Conservation (phyloP, 257 asterid genomes). For the Plantago ovata region DNA sequence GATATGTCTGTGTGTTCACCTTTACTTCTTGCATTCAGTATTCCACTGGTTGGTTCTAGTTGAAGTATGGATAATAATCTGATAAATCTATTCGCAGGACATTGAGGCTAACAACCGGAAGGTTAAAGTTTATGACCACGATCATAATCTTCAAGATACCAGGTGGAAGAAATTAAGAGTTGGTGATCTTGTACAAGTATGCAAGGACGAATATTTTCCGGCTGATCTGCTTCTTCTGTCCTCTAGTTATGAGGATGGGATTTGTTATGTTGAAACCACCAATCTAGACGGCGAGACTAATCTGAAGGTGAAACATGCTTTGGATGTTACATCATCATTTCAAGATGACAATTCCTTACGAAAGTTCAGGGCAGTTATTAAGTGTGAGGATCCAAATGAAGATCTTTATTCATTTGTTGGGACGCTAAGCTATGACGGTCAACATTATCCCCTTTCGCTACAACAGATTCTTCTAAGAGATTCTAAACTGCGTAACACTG, state of each 20-base stretch:
- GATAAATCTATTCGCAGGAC: slow-evolving; percentile 49
- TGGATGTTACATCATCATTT: slow-evolving; percentile 58
- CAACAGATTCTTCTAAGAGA: slow-evolving; percentile 83
- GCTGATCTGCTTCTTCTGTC: slow-evolving; percentile 85
- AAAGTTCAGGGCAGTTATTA: slow-evolving; percentile 62
- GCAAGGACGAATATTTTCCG: slow-evolving; percentile 85
- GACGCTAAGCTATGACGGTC: slow-evolving; percentile 45
- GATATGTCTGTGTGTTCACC: neutral
- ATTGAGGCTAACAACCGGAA: slow-evolving; percentile 79
- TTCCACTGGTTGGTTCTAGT: neutral
- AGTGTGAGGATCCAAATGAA: slow-evolving; percentile 94
- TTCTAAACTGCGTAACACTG: slow-evolving; percentile 82
- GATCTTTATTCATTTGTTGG: slow-evolving; percentile 89
- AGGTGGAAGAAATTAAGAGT: slow-evolving; percentile 82
- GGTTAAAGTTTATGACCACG: slow-evolving; percentile 47
- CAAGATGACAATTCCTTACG: slow-evolving; percentile 46
- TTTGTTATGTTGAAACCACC: slow-evolving; percentile 90
- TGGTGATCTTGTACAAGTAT: slow-evolving; percentile 81
- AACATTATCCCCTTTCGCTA: slow-evolving; percentile 63
- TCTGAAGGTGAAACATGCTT: slow-evolving; percentile 89
- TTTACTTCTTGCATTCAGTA: neutral
- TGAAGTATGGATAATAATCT: slow-evolving; percentile 16
- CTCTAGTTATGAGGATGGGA: slow-evolving; percentile 85
- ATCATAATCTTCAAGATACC: slow-evolving; percentile 42
- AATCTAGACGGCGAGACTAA: slow-evolving; percentile 96